phyloP scores from a whole-genome alignment of 2,329 filamentous ascomycete species.

The Saccharata proteae region DNA sequence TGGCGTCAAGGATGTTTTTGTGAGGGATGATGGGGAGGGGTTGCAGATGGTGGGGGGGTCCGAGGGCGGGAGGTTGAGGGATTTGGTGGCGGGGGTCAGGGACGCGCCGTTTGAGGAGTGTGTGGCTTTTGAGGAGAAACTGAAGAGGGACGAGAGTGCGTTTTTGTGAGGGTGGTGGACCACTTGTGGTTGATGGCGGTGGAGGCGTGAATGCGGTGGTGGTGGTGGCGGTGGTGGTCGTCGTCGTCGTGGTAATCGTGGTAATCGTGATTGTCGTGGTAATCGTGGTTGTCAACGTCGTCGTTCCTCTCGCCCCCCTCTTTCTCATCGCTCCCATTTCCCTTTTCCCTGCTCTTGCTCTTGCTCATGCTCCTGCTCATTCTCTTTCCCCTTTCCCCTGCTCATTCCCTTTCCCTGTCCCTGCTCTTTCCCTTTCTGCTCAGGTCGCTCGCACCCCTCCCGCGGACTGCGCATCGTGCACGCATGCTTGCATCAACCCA shows the following conservation, averaged over 20 bases:
- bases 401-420: not conserved
- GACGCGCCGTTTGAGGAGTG: constrained; percentile 1
- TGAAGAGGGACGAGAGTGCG: not conserved
- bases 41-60: not conserved
- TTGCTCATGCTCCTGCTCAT: not conserved
- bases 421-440: not conserved
- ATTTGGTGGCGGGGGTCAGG: constrained; percentile 1
- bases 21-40: not conserved
- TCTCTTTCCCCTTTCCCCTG: not conserved
- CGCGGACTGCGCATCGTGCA: no score
- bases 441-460: no score
- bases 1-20: not conserved
- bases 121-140: not conserved
- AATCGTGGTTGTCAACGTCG: not conserved
- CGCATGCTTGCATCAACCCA: no score
- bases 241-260: not conserved
- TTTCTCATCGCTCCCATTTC: not conserved
- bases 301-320: not conserved
- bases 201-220: no score
- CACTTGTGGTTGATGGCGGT: not conserved
- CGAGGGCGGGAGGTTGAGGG: not conserved
- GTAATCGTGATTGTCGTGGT: not conserved
- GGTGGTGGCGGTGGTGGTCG: not conserved
- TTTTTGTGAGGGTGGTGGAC: not conserved
- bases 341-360: not conserved